Base-by-base conservation (phyloP, 1,139 yeast genomes). In the Debaryomyces fabryi region DNA sequence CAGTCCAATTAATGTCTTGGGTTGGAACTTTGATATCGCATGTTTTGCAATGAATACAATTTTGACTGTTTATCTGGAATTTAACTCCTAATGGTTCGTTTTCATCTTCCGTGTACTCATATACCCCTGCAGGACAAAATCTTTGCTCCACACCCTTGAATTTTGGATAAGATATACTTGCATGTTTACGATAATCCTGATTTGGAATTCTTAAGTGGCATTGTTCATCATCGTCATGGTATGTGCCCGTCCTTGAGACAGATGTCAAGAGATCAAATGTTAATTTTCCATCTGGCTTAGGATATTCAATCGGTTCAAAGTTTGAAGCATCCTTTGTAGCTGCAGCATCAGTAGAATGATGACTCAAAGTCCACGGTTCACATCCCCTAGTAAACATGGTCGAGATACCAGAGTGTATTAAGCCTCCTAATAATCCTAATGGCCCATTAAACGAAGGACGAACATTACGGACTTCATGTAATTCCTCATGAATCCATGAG, bases 71-170 rank as follows among this genome's bases (percentile, higher is more conserved):
- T 67, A 93, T 92, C 66, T 90, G 95, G 71, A 93, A 92, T 60
- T 83, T 79, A 27, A 90, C 96, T 3, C 95, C 95, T 37, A 74
- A 57, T 9, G 72, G 67, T 47, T 81, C 78, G 12, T 63, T 63
- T 46, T 79, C 83, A 61, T 88, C 95, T 52, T 86, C 86, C 23
- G 90, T 76, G 62, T 90, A 93, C 68, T 93, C 99, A 65, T 93
- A 93, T 10, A 93, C 99, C 23, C 99, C 99, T 20, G 99, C 99
- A 7, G 99, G 99, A 64, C 99, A 93, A 72, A 93, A 93, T 52
- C 96, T 76, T 62, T 83, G 85, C 68, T 93, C 99, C 16, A 93
- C 77, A 13, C 99, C 99, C 67, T 88, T 74, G 70, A 72, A 93
- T 56, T 78, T 82, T 20, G 95, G 91, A 69, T 81, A 93, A 24